Percentiles rank a stretch among this genome's conserved stretches.
Evolutionary conservation across 306 rosid species (phyloP).

Genomic region (Mimosa pudica): DNA sequence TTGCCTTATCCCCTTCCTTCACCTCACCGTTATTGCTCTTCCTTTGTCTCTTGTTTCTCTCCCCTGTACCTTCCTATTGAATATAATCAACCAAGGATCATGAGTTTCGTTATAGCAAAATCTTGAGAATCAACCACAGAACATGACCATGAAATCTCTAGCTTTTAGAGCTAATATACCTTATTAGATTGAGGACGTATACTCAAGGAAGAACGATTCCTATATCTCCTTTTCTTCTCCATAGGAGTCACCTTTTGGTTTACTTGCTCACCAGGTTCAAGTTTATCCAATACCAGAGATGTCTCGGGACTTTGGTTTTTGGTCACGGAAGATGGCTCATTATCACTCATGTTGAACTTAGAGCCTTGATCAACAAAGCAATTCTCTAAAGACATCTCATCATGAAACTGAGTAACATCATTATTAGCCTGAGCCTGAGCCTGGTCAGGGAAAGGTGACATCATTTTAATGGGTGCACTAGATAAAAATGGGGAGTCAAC

Average conservation of each 20-base stretch:
- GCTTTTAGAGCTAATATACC: slow-evolving; percentile 35
- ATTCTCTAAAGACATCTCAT: slow-evolving; percentile 36
- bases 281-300: slow-evolving; percentile 64
- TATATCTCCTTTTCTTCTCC: slow-evolving; percentile 54
- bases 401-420: slow-evolving; percentile 28
- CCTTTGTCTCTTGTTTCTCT: slow-evolving; percentile 59
- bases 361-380: slow-evolving; percentile 53
- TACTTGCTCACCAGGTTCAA: slow-evolving; percentile 73
- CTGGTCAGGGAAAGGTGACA: slow-evolving; percentile 28
- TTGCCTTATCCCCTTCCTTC: slow-evolving; percentile 43
- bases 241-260: slow-evolving; percentile 50
- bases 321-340: slow-evolving; percentile 53
- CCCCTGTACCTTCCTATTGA: slow-evolving; percentile 44
- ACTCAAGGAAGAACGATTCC: slow-evolving; percentile 42
- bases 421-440: slow-evolving; percentile 11
- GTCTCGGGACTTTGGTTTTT: slow-evolving; percentile 61
- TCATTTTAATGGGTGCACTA: slow-evolving; percentile 33
- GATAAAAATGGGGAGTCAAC: slow-evolving; percentile 52
- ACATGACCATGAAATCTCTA: background rate
- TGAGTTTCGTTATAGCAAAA: background rate
- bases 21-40: slow-evolving; percentile 40
- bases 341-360: slow-evolving; percentile 46
- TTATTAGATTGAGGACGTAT: slow-evolving; percentile 51
- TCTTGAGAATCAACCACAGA: background rate
- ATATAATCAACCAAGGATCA: slow-evolving; percentile 20